A percentile compares a stretch with the other conserved stretches of the same genome.
These are phyloP conservation scores for Aristolochia fimbriata DNA, from an alignment of 164 flowering plant species.

Conservation along the genomic window DNA sequence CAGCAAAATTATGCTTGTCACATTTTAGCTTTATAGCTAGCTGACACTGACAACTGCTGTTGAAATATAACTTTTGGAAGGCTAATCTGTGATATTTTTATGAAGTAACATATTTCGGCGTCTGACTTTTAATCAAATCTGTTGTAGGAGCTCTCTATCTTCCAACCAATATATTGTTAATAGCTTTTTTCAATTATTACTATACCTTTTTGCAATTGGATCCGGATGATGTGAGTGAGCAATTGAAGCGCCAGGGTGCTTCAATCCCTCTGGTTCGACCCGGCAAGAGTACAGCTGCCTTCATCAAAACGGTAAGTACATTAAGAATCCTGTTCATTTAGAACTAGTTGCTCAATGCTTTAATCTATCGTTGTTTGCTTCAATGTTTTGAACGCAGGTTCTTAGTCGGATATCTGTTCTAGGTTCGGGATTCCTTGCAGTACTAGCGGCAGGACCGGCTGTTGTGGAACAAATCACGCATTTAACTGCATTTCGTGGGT, in stretches of 20 bases:
- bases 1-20: too few relatives aligned
- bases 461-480: slow-evolving; percentile 83
- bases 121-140: slow-evolving; percentile 4
- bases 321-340: not conserved
- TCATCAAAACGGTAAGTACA: slow-evolving; percentile 59
- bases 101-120: not conserved
- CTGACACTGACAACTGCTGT: too few relatives aligned
- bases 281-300: slow-evolving; percentile 92
- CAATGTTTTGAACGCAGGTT: slow-evolving; percentile 35
- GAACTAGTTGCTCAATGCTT: not conserved
- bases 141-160: slow-evolving; percentile 81
- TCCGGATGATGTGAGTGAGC: slow-evolving; percentile 98
- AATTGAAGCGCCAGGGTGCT: slow-evolving; percentile 98
- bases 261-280: slow-evolving; percentile 97
- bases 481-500: slow-evolving; percentile 91
- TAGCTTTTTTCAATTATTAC: slow-evolving; percentile 98
- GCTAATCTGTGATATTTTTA: not conserved
- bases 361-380: not conserved
- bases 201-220: slow-evolving; percentile 98
- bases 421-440: slow-evolving; percentile 86
- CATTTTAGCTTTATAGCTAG: too few relatives aligned
- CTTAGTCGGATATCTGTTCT: slow-evolving; percentile 95
- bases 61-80: too few relatives aligned
- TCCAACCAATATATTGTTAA: slow-evolving; percentile 81
- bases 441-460: slow-evolving; percentile 94